Conservation (phyloP, 352 stramenopile species). For the Phytophthora ramorum region DNA sequence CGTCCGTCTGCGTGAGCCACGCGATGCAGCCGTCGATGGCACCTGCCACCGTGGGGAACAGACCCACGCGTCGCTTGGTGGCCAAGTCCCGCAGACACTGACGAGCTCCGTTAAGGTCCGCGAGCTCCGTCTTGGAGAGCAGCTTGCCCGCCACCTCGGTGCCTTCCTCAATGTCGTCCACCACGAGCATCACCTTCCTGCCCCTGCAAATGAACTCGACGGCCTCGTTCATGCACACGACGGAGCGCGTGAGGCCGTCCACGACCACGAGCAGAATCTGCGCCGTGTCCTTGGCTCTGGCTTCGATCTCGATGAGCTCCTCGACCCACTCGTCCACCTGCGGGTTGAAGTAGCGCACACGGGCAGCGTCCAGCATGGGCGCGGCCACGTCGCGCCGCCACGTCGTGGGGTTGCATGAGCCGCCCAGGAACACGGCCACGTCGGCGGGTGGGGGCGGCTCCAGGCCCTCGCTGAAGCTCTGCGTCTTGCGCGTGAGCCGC, state of each 20-base stretch:
- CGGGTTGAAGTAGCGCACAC: constrained; percentile 88
- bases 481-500: constrained; percentile 48
- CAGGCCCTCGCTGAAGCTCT: constrained; percentile 60
- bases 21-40: constrained; percentile 58
- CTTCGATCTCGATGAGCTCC: constrained; percentile 85
- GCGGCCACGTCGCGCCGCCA: constrained; percentile 85
- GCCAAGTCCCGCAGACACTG: constrained; percentile 81
- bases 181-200: constrained; percentile 76
- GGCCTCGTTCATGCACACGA: constrained; percentile 89
- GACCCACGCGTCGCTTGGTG: constrained; percentile 43
- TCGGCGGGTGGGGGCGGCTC: constrained; percentile 41
- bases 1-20: constrained; percentile 60
- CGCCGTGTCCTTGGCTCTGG: constrained; percentile 80
- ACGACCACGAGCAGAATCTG: constrained; percentile 90
- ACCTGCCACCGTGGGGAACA: constrained; percentile 60
- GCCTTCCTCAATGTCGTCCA: constrained; percentile 75
- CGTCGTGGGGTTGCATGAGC: constrained; percentile 90
- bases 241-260: constrained; percentile 75
- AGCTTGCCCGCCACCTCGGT: constrained; percentile 55
- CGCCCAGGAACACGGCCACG: constrained; percentile 82
- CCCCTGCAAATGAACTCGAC: constrained; percentile 88
- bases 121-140: constrained; percentile 68
- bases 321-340: constrained; percentile 92
- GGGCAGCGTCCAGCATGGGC: constrained; percentile 68
- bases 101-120: constrained; percentile 84